These are phyloP conservation scores for Scleroderma bovista DNA, from an alignment of 768 basidiomycete species.

Conservation along the genomic window DNA sequence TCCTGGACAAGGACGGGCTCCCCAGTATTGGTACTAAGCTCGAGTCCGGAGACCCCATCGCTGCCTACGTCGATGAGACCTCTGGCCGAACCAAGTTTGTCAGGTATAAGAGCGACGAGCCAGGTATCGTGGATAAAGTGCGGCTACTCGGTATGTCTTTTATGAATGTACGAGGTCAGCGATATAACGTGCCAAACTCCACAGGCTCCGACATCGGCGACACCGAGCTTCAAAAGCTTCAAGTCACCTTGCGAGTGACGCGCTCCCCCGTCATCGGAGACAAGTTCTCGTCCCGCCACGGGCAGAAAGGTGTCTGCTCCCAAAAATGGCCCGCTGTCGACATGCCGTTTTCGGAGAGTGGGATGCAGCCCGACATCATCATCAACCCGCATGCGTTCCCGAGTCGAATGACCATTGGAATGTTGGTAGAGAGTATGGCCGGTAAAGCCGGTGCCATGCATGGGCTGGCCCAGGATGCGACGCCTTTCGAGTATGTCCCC, in stretches of 20 bases:
- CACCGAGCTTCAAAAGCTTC: conserved; percentile 84
- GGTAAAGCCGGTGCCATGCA: conserved; percentile 99
- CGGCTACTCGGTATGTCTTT: conserved; percentile 69
- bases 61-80: conserved; percentile 84
- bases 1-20: conserved; percentile 79
- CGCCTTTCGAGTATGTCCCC: conserved; percentile 84
- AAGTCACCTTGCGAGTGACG: conserved; percentile 88
- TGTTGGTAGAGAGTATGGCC: conserved; percentile 99
- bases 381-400: conserved; percentile 99
- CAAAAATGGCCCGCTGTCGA: conserved; percentile 98
- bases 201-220: conserved; percentile 87
- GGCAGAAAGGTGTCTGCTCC: conserved; percentile 99
- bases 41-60: conserved; percentile 70
- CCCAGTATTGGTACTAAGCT: conserved; percentile 72
- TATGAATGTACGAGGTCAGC: neutral
- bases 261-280: conserved; percentile 97
- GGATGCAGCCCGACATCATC: conserved; percentile 98
- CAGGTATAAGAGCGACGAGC: conserved; percentile 97
- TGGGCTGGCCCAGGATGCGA: conserved; percentile 96
- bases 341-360: conserved; percentile 99
- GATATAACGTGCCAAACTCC: conserved; percentile 2
- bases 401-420: conserved; percentile 99
- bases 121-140: conserved; percentile 84
- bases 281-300: conserved; percentile 98
- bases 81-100: conserved; percentile 77